Percentiles rank a stretch among this genome's conserved stretches.
These are phyloP conservation scores for Arachnomyces sp. DNA, from an alignment of 2,329 filamentous ascomycete species.

Conservation along the genomic window DNA sequence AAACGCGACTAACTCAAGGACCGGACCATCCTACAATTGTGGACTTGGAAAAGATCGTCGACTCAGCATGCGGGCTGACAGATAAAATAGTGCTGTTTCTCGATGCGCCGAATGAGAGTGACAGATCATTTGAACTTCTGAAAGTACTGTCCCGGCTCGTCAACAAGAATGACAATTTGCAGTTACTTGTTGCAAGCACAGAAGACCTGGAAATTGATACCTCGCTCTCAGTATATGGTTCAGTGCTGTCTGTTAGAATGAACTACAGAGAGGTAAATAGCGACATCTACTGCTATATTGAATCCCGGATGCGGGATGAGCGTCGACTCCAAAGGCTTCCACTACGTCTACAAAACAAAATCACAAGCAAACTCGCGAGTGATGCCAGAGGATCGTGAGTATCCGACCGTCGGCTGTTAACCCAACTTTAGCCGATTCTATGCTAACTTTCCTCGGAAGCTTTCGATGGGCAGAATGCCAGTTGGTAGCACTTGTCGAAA, in stretches of 20 bases:
- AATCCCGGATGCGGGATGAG: neutral
- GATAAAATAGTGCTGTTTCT: neutral
- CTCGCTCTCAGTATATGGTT: neutral
- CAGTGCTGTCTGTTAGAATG: neutral
- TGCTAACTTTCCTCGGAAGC: neutral
- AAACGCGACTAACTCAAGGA: neutral
- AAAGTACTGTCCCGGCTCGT: neutral
- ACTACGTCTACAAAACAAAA: neutral
- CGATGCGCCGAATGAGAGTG: constrained; percentile 1
- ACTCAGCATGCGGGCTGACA: neutral
- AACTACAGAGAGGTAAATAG: neutral
- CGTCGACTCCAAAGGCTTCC: neutral
- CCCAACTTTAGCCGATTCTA: neutral
- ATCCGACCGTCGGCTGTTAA: neutral
- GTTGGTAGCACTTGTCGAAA: constrained; percentile 1
- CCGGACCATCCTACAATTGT: neutral
- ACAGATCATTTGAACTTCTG: neutral
- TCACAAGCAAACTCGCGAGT: neutral
- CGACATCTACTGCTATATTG: neutral
- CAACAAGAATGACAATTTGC: neutral
- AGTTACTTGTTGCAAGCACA: neutral
- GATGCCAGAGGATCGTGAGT: constrained; percentile 1
- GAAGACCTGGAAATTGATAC: neutral
- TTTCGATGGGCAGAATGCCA: constrained; percentile 2
- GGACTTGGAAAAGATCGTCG: neutral